Percentiles rank a stretch among this genome's conserved stretches.
Evolutionary conservation across 106 monocot genomes (phyloP).

Genomic region (Dendrobium chrysotoxum): DNA sequence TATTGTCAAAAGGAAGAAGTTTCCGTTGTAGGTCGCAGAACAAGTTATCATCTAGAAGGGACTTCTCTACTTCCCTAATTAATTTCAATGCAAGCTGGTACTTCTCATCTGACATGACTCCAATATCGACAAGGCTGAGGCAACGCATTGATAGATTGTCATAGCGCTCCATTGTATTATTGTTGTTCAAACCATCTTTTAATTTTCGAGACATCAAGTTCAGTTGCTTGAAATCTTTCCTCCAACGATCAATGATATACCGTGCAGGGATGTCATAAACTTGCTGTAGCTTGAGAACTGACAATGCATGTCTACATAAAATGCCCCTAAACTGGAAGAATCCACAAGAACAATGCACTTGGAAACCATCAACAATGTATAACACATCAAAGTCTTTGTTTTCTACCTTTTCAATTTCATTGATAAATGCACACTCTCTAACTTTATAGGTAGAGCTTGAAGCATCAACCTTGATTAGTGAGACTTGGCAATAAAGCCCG

Average conservation of each 20-base stretch:
- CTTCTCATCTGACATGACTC: slow-evolving; percentile 22
- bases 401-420: slow-evolving; percentile 13
- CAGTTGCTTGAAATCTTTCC: slow-evolving; percentile 38
- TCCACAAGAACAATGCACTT: slow-evolving; percentile 32
- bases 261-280: slow-evolving; percentile 34
- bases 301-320: slow-evolving; percentile 40
- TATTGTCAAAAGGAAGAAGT: slow-evolving; percentile 16
- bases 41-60: slow-evolving; percentile 33
- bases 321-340: slow-evolving; percentile 41
- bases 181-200: slow-evolving; percentile 19
- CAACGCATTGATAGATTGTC: slow-evolving; percentile 40
- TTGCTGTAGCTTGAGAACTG: slow-evolving; percentile 40
- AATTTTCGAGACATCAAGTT: slow-evolving; percentile 18
- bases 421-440: slow-evolving; percentile 21
- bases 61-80: slow-evolving; percentile 15
- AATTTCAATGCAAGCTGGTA: slow-evolving; percentile 17
- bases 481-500: slow-evolving; percentile 24
- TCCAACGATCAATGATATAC: slow-evolving; percentile 42
- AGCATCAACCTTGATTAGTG: slow-evolving; percentile 30
- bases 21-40: slow-evolving; percentile 27
- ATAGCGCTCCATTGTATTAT: slow-evolving; percentile 38
- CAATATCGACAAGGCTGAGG: slow-evolving; percentile 14
- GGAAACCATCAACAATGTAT: slow-evolving; percentile 21
- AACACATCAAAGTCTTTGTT: slow-evolving; percentile 33
- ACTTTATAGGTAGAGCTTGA: slow-evolving; percentile 33